Conservation (phyloP, 192 early-diverging fungal species). For the Linnemannia zychae region DNA sequence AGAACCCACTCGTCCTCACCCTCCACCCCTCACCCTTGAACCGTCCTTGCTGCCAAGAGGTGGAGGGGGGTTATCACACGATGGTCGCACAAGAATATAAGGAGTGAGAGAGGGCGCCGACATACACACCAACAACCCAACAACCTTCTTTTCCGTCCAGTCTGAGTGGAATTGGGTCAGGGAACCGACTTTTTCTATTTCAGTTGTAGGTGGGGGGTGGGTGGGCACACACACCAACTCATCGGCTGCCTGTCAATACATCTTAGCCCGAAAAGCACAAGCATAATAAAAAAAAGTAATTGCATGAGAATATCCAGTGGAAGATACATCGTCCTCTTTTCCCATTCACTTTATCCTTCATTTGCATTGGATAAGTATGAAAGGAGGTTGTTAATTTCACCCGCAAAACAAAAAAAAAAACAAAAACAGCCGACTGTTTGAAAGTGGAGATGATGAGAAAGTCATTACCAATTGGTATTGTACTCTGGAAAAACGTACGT, state of each 20-base stretch:
- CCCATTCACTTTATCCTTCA: background rate
- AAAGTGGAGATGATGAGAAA: background rate
- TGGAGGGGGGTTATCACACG: too few relatives aligned
- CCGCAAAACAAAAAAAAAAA: background rate
- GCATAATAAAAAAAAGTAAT: background rate
- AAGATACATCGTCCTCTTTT: background rate
- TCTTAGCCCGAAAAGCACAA: background rate
- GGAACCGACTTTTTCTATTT: background rate
- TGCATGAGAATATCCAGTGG: background rate
- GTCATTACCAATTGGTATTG: background rate
- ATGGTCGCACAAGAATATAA: background rate
- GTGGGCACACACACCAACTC: background rate
- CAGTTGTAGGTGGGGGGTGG: background rate
- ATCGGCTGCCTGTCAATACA: background rate
- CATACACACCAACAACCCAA: too few relatives aligned
- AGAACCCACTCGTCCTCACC: background rate
- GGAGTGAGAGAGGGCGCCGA: background rate
- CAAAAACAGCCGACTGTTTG: too few relatives aligned
- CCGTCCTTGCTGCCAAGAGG: background rate
- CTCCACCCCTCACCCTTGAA: background rate
- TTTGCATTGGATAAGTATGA: background rate
- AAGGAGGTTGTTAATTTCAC: too few relatives aligned
- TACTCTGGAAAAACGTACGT: background rate
- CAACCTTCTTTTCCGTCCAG: background rate
- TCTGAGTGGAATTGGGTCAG: background rate